These are phyloP conservation scores for Daphne laureola DNA, from an alignment of 441 rosid genomes.

Conservation along the genomic window DNA sequence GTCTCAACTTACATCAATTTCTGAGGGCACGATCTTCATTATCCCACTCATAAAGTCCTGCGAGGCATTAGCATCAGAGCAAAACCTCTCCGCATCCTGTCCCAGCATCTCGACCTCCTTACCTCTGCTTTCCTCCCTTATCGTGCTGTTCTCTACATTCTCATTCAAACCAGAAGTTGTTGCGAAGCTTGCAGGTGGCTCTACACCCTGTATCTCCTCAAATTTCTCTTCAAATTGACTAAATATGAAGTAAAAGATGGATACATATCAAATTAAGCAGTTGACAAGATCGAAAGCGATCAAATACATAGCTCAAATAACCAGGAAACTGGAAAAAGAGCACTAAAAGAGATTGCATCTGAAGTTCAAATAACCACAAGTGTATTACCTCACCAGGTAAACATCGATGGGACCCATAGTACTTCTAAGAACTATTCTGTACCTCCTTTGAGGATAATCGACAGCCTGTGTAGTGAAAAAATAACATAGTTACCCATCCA, in stretches of 20 bases:
- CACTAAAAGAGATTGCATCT: no score
- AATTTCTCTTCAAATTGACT: slow-evolving; percentile 92
- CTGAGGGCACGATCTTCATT: slow-evolving; percentile 93
- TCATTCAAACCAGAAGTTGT: slow-evolving; percentile 46
- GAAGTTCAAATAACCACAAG: no score
- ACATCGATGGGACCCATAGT: slow-evolving; percentile 99
- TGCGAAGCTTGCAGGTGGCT: slow-evolving; percentile 47
- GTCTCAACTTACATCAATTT: slow-evolving; percentile 67
- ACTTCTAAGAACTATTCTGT: slow-evolving; percentile 88
- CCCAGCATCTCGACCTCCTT: slow-evolving; percentile 46
- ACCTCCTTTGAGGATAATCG: slow-evolving; percentile 83
- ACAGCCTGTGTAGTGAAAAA: slow-evolving; percentile 54
- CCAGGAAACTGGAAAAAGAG: no score
- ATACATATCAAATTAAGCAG: no score
- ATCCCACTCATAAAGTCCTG: slow-evolving; percentile 86
- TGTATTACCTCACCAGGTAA: slow-evolving; percentile 76
- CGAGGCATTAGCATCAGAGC: slow-evolving; percentile 47
- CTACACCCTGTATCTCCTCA: slow-evolving; percentile 67
- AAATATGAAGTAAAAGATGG: background rate
- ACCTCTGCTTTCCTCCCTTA: slow-evolving; percentile 38
- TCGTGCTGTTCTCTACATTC: slow-evolving; percentile 24
- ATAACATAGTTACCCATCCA: background rate
- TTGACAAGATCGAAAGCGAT: no score
- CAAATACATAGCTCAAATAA: no score
- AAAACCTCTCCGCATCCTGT: slow-evolving; percentile 36